Evolutionary conservation across 2,329 filamentous ascomycete species (phyloP), one percentile per base, ranked within the genome.

Genomic region (Dendrostoma leiphaemia): DNA sequence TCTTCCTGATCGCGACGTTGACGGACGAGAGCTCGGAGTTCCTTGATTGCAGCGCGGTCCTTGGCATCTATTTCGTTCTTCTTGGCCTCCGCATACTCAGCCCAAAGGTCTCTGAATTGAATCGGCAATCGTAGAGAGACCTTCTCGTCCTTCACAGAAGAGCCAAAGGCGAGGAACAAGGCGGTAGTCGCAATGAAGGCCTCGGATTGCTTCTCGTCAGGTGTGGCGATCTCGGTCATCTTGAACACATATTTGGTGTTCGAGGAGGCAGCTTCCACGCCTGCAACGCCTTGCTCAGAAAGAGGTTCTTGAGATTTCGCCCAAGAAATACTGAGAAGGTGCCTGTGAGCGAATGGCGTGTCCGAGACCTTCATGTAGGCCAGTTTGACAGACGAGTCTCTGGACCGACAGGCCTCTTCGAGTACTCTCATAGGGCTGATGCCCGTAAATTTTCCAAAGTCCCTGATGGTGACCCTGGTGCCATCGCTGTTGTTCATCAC

Each of bases 351-450:
- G 70, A 90, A 94, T 1, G 84, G 78, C 5, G 85, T 84, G 23
- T 87, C 81, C 1, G 91, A 95, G 24, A 94, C 74, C 38, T 88
- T 71, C 53, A 78, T 84, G 67, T 87, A 94, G 3, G 72, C 74
- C 23, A 96, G 71, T 61, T 81, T 87, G 28, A 81, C 88, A 3
- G 79, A 78, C 1, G 86, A 75, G 65, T 96, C 91, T 70, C 87
- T 87, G 59, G 91, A 83, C 62, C 88, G 86, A 67, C 92, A 95
- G n/a, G 90, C 83, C 68, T 97, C 92, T 68, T 97, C 91, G 12
- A 97, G 73, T 26, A 90, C 79, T 60, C 88, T 81, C 58, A 84
- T 82, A 15, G 93, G 92, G 62, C 76, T 89, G 28, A 96, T 71
- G 7, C 93, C 92, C 13, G 82, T 82, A 76, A 85, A 86, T 68